These are phyloP conservation scores for Musa beccarii DNA, from an alignment of 176 grass and related monocot genomes.

Conservation along the genomic window DNA sequence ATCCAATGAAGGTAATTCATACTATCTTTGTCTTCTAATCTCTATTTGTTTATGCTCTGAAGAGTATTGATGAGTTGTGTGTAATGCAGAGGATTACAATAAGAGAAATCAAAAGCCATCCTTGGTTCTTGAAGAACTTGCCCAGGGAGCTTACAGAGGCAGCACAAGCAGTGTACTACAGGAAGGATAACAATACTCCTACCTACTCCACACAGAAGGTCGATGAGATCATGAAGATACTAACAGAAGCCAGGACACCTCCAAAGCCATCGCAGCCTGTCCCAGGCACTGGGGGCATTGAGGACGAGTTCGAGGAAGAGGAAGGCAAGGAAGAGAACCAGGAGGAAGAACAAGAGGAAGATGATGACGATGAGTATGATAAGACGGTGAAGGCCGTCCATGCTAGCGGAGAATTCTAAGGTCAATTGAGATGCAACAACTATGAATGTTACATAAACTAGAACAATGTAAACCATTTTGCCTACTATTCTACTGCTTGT, in stretches of 20 bases:
- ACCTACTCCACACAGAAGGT: constrained; percentile 51
- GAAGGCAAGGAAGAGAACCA: constrained; percentile 11
- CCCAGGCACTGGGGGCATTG: constrained; percentile 36
- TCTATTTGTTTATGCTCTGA: not conserved
- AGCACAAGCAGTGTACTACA: constrained; percentile 61
- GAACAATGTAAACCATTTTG: not conserved
- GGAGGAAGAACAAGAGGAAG: constrained; percentile 21
- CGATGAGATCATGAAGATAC: constrained; percentile 68
- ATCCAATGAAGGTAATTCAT: constrained; percentile 50
- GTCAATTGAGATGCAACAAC: constrained; percentile 8
- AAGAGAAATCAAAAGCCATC: constrained; percentile 65
- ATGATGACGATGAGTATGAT: constrained; percentile 43
- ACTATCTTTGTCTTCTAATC: not conserved
- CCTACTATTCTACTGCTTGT: not conserved
- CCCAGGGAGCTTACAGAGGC: constrained; percentile 73
- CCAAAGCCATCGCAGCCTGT: constrained; percentile 22
- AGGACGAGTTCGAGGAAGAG: constrained; percentile 29
- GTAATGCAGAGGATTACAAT: constrained; percentile 56
- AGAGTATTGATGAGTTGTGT: not conserved
- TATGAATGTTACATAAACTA: not conserved
- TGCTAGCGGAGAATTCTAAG: constrained; percentile 53
- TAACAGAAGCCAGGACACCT: constrained; percentile 61
- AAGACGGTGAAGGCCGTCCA: constrained; percentile 55
- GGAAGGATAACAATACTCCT: constrained; percentile 26
- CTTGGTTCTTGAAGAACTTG: constrained; percentile 80